Percentiles rank a stretch among this genome's conserved stretches.
These are phyloP conservation scores for Pseudocercospora cruenta DNA, from an alignment of 2,329 filamentous ascomycete species.

Conservation along the genomic window DNA sequence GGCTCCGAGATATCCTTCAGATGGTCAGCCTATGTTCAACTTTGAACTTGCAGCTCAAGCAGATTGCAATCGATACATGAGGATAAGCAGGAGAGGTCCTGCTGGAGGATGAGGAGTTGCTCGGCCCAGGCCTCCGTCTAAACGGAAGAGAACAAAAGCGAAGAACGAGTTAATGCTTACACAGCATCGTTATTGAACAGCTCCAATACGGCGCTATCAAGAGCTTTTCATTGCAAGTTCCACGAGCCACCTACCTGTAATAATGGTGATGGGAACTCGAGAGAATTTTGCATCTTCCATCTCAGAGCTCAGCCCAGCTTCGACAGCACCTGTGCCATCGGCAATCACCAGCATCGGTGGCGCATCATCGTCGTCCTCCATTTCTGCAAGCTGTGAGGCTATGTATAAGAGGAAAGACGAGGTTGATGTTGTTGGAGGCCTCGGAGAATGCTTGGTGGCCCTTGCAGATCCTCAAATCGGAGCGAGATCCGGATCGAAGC, in stretches of 20 bases:
- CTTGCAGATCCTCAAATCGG: background rate
- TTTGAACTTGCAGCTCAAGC: background rate
- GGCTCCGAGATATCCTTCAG: constrained; percentile 83
- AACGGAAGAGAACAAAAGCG: no score
- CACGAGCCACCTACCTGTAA: constrained; percentile 76
- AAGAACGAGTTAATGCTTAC: no score
- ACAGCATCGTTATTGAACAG: no score
- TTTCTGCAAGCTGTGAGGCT: constrained; percentile 33
- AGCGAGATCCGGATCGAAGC: background rate
- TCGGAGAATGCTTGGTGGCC: background rate
- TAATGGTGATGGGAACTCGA: constrained; percentile 83
- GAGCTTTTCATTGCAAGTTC: no score
- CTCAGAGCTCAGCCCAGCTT: constrained; percentile 40
- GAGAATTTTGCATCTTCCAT: constrained; percentile 56
- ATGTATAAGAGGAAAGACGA: background rate
- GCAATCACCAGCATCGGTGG: constrained; percentile 67
- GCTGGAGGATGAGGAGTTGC: background rate
- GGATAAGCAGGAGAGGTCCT: background rate
- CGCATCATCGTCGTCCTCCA: constrained; percentile 67
- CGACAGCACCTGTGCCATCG: constrained; percentile 33
- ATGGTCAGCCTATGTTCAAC: constrained; percentile 3
- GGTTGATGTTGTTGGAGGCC: background rate
- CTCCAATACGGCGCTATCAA: no score
- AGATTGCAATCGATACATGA: no score
- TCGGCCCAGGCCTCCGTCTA: no score